Evolutionary conservation across 176 grass and related monocot genomes (phyloP).

Genomic region (Elymus sibiricus): DNA sequence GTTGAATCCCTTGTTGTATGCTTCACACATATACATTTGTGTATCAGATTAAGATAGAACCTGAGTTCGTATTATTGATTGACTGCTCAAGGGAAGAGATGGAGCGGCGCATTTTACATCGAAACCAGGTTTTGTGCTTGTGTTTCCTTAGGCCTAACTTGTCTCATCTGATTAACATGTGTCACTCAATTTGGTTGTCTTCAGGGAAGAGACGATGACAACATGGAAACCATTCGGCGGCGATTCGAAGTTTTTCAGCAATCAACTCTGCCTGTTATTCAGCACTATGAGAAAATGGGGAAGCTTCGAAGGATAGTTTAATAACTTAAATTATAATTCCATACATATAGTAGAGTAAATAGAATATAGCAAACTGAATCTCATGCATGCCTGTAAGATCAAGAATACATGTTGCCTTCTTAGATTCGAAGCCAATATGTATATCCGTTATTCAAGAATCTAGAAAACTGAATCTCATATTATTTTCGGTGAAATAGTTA

Average conservation of each 20-base stretch:
- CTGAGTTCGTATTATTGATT: conserved; percentile 64
- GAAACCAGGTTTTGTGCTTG: conserved; percentile 46
- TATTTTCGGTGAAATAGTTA: no score
- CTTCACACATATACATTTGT: neutral
- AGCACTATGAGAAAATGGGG: conserved; percentile 39
- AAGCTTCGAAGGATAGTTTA: conserved; percentile 49
- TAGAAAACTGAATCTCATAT: no score
- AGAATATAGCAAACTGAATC: neutral
- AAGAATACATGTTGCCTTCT: neutral
- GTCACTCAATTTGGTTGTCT: neutral
- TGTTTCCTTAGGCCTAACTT: neutral
- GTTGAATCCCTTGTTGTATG: neutral
- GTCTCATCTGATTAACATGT: neutral
- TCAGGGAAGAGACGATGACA: conserved; percentile 60
- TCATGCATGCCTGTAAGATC: neutral
- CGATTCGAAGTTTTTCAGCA: conserved; percentile 49
- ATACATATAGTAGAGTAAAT: neutral
- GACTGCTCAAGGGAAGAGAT: conserved; percentile 69
- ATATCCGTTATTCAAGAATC: no score
- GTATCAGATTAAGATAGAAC: conserved; percentile 56
- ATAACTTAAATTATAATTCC: neutral
- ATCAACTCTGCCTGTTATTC: conserved; percentile 50
- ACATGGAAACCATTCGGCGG: conserved; percentile 41
- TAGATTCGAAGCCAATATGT: no score
- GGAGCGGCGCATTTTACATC: conserved; percentile 41